A percentile compares a stretch with the other conserved stretches of the same genome.
phyloP scores from a whole-genome alignment of 2,329 filamentous ascomycete genomes.

The Aspergillus viridinutans region DNA sequence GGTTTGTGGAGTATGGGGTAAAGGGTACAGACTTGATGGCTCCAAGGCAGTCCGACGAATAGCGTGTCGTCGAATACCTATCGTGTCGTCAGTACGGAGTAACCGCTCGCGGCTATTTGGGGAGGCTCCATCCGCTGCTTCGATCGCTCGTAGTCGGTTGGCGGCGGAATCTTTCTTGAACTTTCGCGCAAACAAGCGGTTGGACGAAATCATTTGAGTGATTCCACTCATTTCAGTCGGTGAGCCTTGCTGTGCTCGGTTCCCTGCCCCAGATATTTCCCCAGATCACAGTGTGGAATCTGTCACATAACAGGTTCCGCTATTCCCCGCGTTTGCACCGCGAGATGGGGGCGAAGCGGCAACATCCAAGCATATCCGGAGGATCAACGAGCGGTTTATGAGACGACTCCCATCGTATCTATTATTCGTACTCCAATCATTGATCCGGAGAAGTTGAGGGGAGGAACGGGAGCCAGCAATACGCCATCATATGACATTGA shows the following conservation, averaged over 20 bases:
- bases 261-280: constrained; percentile 3
- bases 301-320: constrained; percentile 26
- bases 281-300: constrained; percentile 21
- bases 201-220: not conserved
- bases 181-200: not conserved
- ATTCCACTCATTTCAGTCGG: not conserved
- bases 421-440: not conserved
- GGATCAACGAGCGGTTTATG: not conserved
- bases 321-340: constrained; percentile 21
- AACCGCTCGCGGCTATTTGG: not conserved
- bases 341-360: constrained; percentile 4
- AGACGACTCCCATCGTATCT: not conserved
- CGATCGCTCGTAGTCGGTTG: not conserved
- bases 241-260: not conserved
- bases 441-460: not conserved
- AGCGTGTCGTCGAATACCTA: not conserved
- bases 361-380: not conserved
- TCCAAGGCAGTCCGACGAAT: not conserved
- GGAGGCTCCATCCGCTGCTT: not conserved
- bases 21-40: not conserved
- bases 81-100: not conserved
- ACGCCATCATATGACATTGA: not conserved
- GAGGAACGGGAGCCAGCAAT: not conserved
- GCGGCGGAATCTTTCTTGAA: not conserved
- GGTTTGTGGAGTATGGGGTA: not conserved